Percentiles rank a stretch among this genome's conserved stretches.
Evolutionary conservation across 83 land plant genomes (phyloP).

Genomic region (Picea abies): DNA sequence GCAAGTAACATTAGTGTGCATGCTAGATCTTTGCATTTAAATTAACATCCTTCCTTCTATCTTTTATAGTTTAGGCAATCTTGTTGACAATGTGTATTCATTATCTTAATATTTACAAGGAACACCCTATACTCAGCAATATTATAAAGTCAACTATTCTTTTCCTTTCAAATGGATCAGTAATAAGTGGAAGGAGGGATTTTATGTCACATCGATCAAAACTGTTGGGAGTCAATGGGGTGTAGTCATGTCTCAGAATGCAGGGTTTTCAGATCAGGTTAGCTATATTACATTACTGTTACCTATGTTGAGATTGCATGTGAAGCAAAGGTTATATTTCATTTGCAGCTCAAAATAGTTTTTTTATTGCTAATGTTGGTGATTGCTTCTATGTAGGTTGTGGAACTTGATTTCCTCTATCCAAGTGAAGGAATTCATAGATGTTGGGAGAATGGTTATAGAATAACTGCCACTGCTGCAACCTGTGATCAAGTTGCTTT

Average conservation of each 20-base stretch:
- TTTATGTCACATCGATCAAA: constrained; percentile 74
- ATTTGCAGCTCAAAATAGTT: neutral
- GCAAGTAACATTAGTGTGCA: too few relatives aligned
- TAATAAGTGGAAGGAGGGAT: constrained; percentile 74
- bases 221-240: constrained; percentile 72
- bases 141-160: constrained; percentile 71
- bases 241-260: constrained; percentile 74
- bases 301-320: too few relatives aligned
- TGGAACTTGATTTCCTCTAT: constrained; percentile 72
- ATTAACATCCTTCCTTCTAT: too few relatives aligned
- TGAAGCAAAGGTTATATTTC: constrained; percentile 22
- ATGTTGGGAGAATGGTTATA: constrained; percentile 76
- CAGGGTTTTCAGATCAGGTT: constrained; percentile 71
- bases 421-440: constrained; percentile 79
- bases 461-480: constrained; percentile 76
- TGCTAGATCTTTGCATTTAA: too few relatives aligned
- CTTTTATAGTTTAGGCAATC: too few relatives aligned
- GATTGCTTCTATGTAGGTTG: constrained; percentile 36
- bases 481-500: constrained; percentile 47
- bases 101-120: constrained; percentile 22
- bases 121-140: constrained; percentile 68
- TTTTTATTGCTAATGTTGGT: neutral
- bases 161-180: constrained; percentile 80
- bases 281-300: too few relatives aligned
- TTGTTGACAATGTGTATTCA: too few relatives aligned